Evolutionary conservation across 495 filamentous ascomycete species (phyloP).

Genomic region (Aspergillus bertholletiae): DNA sequence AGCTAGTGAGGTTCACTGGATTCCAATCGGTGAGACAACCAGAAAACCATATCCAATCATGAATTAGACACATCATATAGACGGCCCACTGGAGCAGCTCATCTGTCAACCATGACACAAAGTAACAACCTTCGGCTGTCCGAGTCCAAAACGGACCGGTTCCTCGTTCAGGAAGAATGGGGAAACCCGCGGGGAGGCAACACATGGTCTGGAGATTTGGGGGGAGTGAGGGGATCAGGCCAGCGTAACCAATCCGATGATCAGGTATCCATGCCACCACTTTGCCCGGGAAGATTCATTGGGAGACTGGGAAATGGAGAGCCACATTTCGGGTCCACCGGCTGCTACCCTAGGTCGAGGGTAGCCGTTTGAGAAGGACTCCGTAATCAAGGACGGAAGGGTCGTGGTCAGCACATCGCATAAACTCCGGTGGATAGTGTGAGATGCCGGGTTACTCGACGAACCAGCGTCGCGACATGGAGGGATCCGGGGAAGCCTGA

Average conservation of each 20-base stretch:
- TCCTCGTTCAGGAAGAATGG: slow-evolving; percentile 1
- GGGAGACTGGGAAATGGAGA: neutral
- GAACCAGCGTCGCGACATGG: slow-evolving; percentile 8
- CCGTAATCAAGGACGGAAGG: slow-evolving; percentile 1
- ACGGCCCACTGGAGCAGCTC: neutral
- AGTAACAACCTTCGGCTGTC: slow-evolving; percentile 1
- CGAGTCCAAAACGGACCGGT: slow-evolving; percentile 1
- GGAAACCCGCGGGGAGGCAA: slow-evolving; percentile 3
- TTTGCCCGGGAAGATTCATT: neutral
- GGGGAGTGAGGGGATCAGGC: neutral
- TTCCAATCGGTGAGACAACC: neutral
- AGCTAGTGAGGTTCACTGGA: neutral
- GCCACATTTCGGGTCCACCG: slow-evolving; percentile 3
- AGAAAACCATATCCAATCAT: neutral
- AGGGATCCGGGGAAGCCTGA: slow-evolving; percentile 10
- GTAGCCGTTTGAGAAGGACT: neutral
- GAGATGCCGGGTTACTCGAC: slow-evolving; percentile 1
- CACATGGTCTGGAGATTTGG: slow-evolving; percentile 10
- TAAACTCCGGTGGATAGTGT: neutral
- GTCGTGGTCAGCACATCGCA: neutral
- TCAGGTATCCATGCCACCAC: neutral
- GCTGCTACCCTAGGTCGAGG: slow-evolving; percentile 10
- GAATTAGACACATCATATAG: neutral
- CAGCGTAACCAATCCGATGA: slow-evolving; percentile 1
- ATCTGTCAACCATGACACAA: neutral